Evolutionary conservation across 306 rosid genomes (phyloP), one percentile per base, ranked within the genome.

Genomic region (Spatholobus suberectus): DNA sequence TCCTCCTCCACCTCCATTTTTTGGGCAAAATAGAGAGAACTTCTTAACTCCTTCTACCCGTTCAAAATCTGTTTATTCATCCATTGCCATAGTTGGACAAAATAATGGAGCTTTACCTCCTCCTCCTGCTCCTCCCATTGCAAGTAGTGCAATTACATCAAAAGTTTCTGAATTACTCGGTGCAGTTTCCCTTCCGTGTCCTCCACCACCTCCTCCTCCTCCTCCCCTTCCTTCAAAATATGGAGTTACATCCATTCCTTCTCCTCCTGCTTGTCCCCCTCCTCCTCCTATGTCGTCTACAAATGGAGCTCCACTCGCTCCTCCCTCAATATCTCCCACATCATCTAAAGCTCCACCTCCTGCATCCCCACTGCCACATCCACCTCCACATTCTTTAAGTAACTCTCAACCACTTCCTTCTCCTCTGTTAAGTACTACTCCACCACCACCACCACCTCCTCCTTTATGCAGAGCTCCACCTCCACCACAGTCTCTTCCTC

Each of bases 271-370:
- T n/a, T n/a, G n/a, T n/a, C n/a, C n/a, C n/a, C n/a, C n/a, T 37
- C 70, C 73, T 13, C 72, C 88, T 20, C 80, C 82, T 21, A 75
- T 79, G 29, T 68, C 61, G 2, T 78, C 85, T 3, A 78, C 76
- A 20, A 72, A 57, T 59, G 76, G 23, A 70, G 35, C 26, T 40
- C 84, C 77, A 18, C 14, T 65, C 0, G 80, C 84, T 8, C 86
- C 86, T 14, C 71, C 83, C 34, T 75, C 86, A 13, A 71, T 82
- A 14, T 75, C 80, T 20, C 17, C 44, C 17, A 61, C 43, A 11
- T 82, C 78, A 54, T 80, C 26, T 52, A 71, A 81, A 41, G 35
- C 82, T 71, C 73, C 88, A 81, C 82, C 82, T n/a, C 83, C 82
- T 32, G 77, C 83, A 14, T 13, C 70, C 24, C 44, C 44, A 15